Percentiles rank a stretch among this genome's conserved stretches.
Evolutionary conservation across 2,329 filamentous ascomycete genomes (phyloP).

Genomic region (Fusarium humuli): DNA sequence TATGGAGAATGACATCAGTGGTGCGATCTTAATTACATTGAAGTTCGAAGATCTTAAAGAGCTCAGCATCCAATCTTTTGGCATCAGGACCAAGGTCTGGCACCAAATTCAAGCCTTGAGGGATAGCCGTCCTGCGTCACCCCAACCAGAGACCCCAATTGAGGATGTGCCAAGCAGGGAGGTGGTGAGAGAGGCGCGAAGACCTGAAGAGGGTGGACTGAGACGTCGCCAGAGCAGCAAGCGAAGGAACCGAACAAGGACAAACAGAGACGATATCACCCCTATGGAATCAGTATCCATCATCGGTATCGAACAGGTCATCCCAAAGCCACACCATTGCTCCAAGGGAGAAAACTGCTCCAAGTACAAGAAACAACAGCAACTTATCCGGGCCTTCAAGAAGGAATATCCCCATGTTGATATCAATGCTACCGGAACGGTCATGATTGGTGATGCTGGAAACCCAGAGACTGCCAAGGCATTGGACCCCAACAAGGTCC

Average conservation of each 20-base stretch:
- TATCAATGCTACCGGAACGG: slow-evolving; percentile 68
- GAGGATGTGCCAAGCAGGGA: slow-evolving; percentile 68
- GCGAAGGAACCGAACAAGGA: slow-evolving; percentile 54
- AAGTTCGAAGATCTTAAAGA: slow-evolving; percentile 90
- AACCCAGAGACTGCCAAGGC: slow-evolving; percentile 75
- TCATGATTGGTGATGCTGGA: slow-evolving; percentile 83
- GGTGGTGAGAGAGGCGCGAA: slow-evolving; percentile 59
- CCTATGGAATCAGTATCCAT: slow-evolving; percentile 89
- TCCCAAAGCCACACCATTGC: slow-evolving; percentile 87
- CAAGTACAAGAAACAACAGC: slow-evolving; percentile 85
- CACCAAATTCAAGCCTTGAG: slow-evolving; percentile 79
- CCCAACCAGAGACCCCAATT: slow-evolving; percentile 68
- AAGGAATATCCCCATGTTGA: slow-evolving; percentile 77
- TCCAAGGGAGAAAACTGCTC: slow-evolving; percentile 87
- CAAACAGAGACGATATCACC: slow-evolving; percentile 73
- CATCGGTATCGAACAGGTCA: slow-evolving; percentile 88
- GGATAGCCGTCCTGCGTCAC: slow-evolving; percentile 63
- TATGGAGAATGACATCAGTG: slow-evolving; percentile 91
- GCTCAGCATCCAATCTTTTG: slow-evolving; percentile 83
- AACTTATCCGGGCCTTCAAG: slow-evolving; percentile 78
- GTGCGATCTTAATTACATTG: slow-evolving; percentile 86
- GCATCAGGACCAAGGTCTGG: slow-evolving; percentile 83
- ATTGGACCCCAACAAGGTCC: slow-evolving; percentile 66
- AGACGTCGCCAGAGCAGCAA: slow-evolving; percentile 57
- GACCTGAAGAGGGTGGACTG: slow-evolving; percentile 51